A percentile compares a stretch with the other conserved stretches of the same genome.
phyloP scores from a whole-genome alignment of 306 rosid genomes.

The peach (Prunus persica) region DNA sequence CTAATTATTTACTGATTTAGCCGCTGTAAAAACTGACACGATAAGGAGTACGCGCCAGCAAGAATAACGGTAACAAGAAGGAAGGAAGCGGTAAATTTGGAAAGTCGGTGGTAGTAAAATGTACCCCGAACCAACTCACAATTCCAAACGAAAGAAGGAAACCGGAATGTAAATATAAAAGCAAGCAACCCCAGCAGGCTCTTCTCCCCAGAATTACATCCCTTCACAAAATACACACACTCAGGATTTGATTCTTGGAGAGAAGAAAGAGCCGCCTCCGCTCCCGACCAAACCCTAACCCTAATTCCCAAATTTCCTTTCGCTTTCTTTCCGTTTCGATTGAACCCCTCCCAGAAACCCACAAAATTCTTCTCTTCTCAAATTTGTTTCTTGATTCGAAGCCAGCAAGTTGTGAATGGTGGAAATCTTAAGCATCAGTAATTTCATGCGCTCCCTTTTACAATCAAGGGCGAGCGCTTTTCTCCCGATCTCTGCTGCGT shows the following conservation, averaged over 20 bases:
- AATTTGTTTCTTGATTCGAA: not conserved
- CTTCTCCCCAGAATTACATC: not conserved
- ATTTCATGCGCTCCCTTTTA: constrained; percentile 78
- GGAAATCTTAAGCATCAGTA: constrained; percentile 57
- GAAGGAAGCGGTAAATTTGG: not conserved
- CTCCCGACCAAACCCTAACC: not conserved
- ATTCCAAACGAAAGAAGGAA: not conserved
- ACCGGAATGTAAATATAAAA: not conserved
- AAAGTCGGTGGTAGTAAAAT: not conserved
- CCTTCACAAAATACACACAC: not conserved
- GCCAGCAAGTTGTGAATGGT: constrained; percentile 73
- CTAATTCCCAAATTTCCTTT: not conserved
- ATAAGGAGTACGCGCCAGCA: not conserved
- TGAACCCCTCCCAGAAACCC: not conserved
- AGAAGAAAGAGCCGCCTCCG: not conserved
- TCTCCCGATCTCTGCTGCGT: constrained; percentile 50
- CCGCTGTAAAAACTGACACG: not conserved
- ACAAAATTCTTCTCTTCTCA: not conserved
- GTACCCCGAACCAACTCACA: not conserved
- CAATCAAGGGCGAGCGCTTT: constrained; percentile 83
- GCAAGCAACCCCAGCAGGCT: not conserved
- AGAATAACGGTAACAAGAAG: not conserved
- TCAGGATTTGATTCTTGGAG: not conserved
- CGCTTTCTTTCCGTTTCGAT: not conserved
- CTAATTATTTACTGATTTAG: not conserved